phyloP scores from a whole-genome alignment of 75 land plant species.

The Cunninghamia lanceolata region DNA sequence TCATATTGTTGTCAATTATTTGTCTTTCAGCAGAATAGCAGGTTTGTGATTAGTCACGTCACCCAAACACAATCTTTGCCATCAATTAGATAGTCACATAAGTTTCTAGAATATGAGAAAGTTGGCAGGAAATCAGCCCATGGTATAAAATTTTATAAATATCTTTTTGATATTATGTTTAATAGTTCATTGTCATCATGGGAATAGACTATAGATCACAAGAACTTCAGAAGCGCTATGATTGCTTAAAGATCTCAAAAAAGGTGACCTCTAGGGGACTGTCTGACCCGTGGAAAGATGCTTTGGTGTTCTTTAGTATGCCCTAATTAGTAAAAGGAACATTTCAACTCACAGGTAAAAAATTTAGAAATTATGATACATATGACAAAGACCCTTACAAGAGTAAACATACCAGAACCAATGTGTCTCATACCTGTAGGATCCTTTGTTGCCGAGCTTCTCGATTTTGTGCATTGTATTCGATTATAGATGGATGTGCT shows the following conservation, averaged over 20 bases:
- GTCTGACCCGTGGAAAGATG: neutral
- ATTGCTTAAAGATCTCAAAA: neutral
- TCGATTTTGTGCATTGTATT: slow-evolving; percentile 86
- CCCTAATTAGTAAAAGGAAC: neutral
- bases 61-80: no score
- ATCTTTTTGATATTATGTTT: no score
- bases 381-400: neutral
- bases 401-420: neutral
- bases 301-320: neutral
- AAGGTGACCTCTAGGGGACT: neutral
- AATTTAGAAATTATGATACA: neutral
- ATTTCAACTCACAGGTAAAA: neutral
- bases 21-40: no score
- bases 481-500: slow-evolving; percentile 70
- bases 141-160: no score
- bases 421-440: slow-evolving; percentile 51
- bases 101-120: no score
- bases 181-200: no score
- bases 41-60: no score
- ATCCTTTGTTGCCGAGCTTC: slow-evolving; percentile 87
- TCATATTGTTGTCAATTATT: no score
- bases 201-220: neutral
- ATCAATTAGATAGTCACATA: no score
- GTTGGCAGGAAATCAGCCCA: no score
- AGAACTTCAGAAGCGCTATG: neutral